Evolutionary conservation across 495 filamentous ascomycete species (phyloP).

Genomic region (Neurospora sp.): DNA sequence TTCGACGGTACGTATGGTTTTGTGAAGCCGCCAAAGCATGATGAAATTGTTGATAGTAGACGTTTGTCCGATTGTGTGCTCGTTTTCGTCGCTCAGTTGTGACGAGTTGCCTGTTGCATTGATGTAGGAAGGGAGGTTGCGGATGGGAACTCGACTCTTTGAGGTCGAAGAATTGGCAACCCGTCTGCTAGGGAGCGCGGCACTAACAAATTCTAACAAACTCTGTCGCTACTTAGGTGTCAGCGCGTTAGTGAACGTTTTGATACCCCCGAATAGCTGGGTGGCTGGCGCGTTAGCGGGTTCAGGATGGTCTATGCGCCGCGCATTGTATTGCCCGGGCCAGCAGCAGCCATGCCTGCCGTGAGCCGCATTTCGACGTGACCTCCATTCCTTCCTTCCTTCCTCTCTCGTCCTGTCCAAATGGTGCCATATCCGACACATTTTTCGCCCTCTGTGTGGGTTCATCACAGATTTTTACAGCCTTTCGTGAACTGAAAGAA

Average conservation of each 20-base stretch:
- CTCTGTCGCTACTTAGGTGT: too few relatives aligned
- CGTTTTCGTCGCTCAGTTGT: too few relatives aligned
- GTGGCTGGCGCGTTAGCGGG: not conserved
- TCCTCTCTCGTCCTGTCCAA: not conserved
- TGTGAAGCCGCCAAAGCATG: too few relatives aligned
- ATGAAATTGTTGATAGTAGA: too few relatives aligned
- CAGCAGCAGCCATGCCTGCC: not conserved
- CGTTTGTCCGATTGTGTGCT: too few relatives aligned
- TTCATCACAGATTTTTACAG: not conserved
- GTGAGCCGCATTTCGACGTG: not conserved
- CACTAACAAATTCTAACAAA: not conserved
- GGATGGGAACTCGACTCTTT: not conserved
- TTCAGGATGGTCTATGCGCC: not conserved
- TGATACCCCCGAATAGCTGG: not conserved
- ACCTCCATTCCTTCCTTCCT: not conserved
- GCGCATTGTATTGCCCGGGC: too few relatives aligned
- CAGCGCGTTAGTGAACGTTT: not conserved
- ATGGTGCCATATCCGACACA: not conserved
- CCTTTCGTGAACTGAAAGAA: not conserved
- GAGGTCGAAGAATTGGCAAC: not conserved
- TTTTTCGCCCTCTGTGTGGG: not conserved
- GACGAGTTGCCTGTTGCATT: too few relatives aligned
- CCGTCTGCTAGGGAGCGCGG: too few relatives aligned
- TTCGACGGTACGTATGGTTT: too few relatives aligned
- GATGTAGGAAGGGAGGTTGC: too few relatives aligned